Base-by-base conservation (phyloP, 352 stramenopile species). In the Phytophthora cryptogea region DNA sequence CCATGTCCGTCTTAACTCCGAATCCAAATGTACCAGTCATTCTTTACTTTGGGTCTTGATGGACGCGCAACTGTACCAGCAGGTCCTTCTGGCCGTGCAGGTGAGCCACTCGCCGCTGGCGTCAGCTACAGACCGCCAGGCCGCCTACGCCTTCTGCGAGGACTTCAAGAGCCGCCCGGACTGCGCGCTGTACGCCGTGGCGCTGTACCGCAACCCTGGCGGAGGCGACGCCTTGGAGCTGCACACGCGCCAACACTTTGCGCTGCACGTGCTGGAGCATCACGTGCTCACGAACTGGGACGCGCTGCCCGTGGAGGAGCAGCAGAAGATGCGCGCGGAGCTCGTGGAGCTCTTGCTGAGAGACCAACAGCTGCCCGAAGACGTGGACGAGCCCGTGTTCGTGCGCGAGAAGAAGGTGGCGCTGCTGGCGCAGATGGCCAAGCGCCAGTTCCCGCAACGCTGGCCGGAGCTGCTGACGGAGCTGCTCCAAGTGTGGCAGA, bases 371-470 rank as follows among this genome's bases (percentile, higher is more conserved):
- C 20, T 2, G 20, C 20, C 20, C 20, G 11, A 53, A 1, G 47
- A 43, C 42, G 14, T 27, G 8, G 57, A 77, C 32, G 79, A 90
- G 40, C 84, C 84, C 0, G 69, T 81, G 16, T 93, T 88, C 52
- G 55, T 93, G 13, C 76, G 79, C 13, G 84, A 93, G 68, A 93
- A 93, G 66, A 88, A 91, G 28, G 84, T 93, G 4, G 54, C 77
- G 53, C 74, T 93, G 7, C 42, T 93, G 35, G 74, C 82, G 2
- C 70, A 88, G 57, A 83, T 93, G 9, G 84, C 80, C 23, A 93
- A 93, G 71, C 68, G 84, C 2, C 80, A 90, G 65, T 93, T 93
- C 54, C 84, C 84, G n/a, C 84, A 93, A 67, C 84, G 80, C 5
- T 93, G 82, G 80, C 80, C 81, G 1, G 70, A 90, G 17, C 70